Evolutionary conservation across 164 flowering plant species (phyloP), one percentile per base, ranked within the genome.

Genomic region (Macadamia integrifolia): DNA sequence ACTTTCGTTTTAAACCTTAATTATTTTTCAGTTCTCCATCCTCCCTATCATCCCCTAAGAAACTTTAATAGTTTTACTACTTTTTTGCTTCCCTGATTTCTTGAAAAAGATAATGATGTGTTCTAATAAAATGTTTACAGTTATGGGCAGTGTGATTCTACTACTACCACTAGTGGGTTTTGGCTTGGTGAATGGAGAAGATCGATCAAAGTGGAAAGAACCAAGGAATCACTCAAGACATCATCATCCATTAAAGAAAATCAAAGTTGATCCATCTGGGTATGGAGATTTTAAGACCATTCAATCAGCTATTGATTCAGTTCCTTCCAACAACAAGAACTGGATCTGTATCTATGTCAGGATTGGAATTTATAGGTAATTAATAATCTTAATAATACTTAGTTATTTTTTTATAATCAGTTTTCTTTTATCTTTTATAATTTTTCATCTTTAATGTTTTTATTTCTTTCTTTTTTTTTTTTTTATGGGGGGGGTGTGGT

Each of bases 291-390:
- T 80, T 65, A 3, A 69, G 0, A 78, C 75, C 9, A 64, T 84
- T 43, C 85, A 82, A 69, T 50, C 85, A 1, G 87, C 87, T 40
- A 72, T 84, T 10, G 67, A 84, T 53, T 71, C 82, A 1, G 58
- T 84, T 62, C 82, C 85, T 43, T 30, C 53, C 1, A 44, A 77
- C 40, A 81, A 79, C 44, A 44, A 15, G 8, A 0, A 66, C 0
- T 84, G 87, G 87, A 46, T 77, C 53, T 67, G 69, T 30, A 67
- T 84, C 53, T 55, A 48, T 11, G 30, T 84, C 67, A 64, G 64
- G 46, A 52, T 68, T 8, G 83, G 84, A 32, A 46, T 56, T 23
- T 82, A 84, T 46, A 73, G 62, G 87, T 81, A 72, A 3, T 23
- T 23, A 23, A 23, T 23, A 23, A 35, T 35, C 40, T 35, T 35